Percentiles rank a stretch among this genome's conserved stretches.
phyloP scores from a whole-genome alignment of 768 basidiomycete genomes.

The Suillus weaverae region DNA sequence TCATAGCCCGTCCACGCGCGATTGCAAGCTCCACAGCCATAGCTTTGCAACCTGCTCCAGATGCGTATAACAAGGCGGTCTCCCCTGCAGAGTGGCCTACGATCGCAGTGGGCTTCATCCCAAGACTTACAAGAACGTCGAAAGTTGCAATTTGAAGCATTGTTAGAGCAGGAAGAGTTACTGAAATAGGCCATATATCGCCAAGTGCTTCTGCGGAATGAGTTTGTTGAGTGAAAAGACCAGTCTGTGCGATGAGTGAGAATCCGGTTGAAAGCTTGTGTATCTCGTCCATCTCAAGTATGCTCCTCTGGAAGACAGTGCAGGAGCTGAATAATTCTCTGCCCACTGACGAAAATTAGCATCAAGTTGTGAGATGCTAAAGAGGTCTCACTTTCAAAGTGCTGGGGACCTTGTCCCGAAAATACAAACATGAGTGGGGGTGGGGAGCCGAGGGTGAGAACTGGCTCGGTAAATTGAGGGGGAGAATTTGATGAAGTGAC shows the following conservation, averaged over 20 bases:
- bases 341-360: constrained; percentile 32
- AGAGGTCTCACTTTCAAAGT: constrained; percentile 34
- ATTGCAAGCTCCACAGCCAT: constrained; percentile 46
- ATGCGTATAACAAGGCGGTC: constrained; percentile 43
- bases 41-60: constrained; percentile 40
- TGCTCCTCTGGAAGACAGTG: constrained; percentile 38
- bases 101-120: constrained; percentile 38
- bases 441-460: constrained; percentile 23
- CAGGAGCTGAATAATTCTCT: constrained; percentile 36
- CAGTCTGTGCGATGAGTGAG: constrained; percentile 37
- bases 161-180: constrained; percentile 42
- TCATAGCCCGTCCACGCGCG: constrained; percentile 40
- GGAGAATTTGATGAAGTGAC: constrained; percentile 12
- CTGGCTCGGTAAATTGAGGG: constrained; percentile 28
- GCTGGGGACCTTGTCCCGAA: constrained; percentile 42
- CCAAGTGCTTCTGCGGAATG: constrained; percentile 8
- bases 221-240: constrained; percentile 34
- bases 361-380: background rate
- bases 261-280: constrained; percentile 31
- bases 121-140: constrained; percentile 39
- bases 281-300: constrained; percentile 38
- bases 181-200: constrained; percentile 33
- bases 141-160: constrained; percentile 49
- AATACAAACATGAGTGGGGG: constrained; percentile 40
- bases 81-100: constrained; percentile 53